These are phyloP conservation scores for Trametes punicea DNA, from an alignment of 768 basidiomycete genomes.

Conservation along the genomic window DNA sequence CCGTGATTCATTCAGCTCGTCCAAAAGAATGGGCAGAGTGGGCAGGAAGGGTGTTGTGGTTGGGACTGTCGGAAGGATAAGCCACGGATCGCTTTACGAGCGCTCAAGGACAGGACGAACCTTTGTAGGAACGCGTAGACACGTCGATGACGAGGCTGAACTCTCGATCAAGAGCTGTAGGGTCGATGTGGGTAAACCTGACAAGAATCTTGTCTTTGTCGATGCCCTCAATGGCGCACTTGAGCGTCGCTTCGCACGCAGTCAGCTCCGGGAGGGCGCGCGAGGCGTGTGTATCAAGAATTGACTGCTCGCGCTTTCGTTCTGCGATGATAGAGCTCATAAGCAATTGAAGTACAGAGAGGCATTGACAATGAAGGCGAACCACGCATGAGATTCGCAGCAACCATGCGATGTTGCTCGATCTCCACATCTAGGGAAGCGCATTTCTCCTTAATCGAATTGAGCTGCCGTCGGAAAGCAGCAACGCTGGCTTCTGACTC, in stretches of 20 bases:
- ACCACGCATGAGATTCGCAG: constrained; percentile 66
- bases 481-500: constrained; percentile 62
- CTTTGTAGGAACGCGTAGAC: constrained; percentile 57
- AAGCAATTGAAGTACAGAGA: not conserved
- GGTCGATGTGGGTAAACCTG: constrained; percentile 66
- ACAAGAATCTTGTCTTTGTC: constrained; percentile 69
- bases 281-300: constrained; percentile 51
- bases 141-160: constrained; percentile 78
- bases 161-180: constrained; percentile 53
- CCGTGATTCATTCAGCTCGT: constrained; percentile 64
- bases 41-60: constrained; percentile 73
- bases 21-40: constrained; percentile 62
- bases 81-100: not conserved
- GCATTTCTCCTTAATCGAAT: constrained; percentile 57
- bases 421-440: constrained; percentile 63
- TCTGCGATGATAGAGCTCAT: constrained; percentile 38
- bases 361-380: constrained; percentile 17
- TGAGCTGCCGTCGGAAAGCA: constrained; percentile 62
- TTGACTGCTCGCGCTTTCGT: constrained; percentile 60
- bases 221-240: constrained; percentile 75
- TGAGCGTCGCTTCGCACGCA: constrained; percentile 53
- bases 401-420: constrained; percentile 62
- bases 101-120: constrained; percentile 37
- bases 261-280: constrained; percentile 52
- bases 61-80: constrained; percentile 49